Conservation (phyloP, 257 asterid species). For the Ocimum tenuiflorum region DNA sequence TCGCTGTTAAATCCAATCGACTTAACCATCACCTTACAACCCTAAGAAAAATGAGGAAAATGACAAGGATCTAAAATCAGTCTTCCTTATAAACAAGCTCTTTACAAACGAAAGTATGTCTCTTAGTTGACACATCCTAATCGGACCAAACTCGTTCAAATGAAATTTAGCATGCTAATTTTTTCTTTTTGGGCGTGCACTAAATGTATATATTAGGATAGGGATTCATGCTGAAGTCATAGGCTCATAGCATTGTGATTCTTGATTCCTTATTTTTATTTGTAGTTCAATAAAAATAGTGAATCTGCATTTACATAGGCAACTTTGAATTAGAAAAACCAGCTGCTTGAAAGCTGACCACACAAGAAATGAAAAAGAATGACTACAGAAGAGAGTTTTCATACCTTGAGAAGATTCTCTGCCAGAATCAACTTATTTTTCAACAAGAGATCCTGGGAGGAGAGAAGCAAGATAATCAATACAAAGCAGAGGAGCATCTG, state of each 20-base stretch:
- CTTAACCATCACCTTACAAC: not conserved
- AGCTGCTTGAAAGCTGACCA: not conserved
- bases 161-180: too few relatives aligned
- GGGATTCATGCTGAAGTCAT: too few relatives aligned
- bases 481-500: not conserved
- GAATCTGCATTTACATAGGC: not conserved
- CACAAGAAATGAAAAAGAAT: not conserved
- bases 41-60: not conserved
- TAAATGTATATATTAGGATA: too few relatives aligned
- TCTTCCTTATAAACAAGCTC: too few relatives aligned
- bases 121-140: too few relatives aligned
- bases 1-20: not conserved
- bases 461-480: slow-evolving; percentile 20
- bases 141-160: too few relatives aligned
- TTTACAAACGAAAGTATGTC: not conserved
- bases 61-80: too few relatives aligned
- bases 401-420: slow-evolving; percentile 95
- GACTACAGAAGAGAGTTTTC: not conserved
- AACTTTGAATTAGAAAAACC: not conserved
- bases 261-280: too few relatives aligned
- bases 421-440: slow-evolving; percentile 47
- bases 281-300: too few relatives aligned
- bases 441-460: slow-evolving; percentile 43
- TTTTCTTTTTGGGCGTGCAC: too few relatives aligned
- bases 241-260: too few relatives aligned